Evolutionary conservation across 768 basidiomycete genomes (phyloP), one percentile per base, ranked within the genome.

Genomic region (Suillus placidus): DNA sequence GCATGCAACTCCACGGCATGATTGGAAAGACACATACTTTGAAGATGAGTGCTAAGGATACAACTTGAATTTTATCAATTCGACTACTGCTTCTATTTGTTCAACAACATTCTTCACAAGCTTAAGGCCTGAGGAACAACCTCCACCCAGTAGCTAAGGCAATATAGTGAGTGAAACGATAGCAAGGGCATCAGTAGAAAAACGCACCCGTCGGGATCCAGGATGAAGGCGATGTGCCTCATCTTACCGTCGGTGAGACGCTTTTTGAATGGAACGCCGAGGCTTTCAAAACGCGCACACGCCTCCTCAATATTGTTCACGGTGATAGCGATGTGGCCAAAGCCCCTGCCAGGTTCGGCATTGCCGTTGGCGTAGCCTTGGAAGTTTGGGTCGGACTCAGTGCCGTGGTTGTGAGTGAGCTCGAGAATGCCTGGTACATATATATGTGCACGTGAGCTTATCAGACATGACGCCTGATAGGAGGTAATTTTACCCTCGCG

Each of bases 241-340:
- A 98, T 95, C 76, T 82, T 91, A 13, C 96, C 95, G 63, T 97
- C 96, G 1, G 83, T 85, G 18, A 88, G 89, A 68, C 84, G 85
- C 82, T 97, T 98, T 84, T 94, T 91, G 83, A 97, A 98, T 34
- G 80, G 76, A 30, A 97, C 95, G 1, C 88, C 88, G 12, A 93
- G 83, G 62, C 80, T 79, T 69, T 95, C 94, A 66, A 99, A 92
- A 34, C 94, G 85, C 58, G 84, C 90, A 67, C 94, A 96, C 7
- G 95, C 92, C 67, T 82, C 85, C 69, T 94, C 85, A 71, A 99
- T 83, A 73, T 97, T 84, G 68, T 91, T 90, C 40, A 95, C 93
- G 6, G 88, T 82, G 74, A 97, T 87, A 65, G 92, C 92, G 71
- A 96, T 94, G 78, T 97, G 96, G 0, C 95, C 94, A 72, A 95